These are phyloP conservation scores for Anthoceros angustus DNA, from an alignment of 225 moss, liverwort and hornwort genomes.

Conservation along the genomic window DNA sequence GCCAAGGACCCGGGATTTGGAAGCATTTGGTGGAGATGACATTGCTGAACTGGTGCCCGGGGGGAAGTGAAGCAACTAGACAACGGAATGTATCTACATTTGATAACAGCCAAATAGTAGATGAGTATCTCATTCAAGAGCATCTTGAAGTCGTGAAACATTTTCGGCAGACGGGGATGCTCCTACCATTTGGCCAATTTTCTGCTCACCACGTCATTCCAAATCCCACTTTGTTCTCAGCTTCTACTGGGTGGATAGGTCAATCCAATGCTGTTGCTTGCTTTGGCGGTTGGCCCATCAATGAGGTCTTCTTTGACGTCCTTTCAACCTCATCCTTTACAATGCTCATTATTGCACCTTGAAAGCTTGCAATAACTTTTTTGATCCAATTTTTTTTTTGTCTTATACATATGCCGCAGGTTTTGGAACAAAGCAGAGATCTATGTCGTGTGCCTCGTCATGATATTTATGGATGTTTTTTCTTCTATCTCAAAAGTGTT, in stretches of 20 bases:
- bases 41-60: background rate
- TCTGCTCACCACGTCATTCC: background rate
- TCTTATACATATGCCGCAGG: background rate
- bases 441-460: background rate
- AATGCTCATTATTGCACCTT: background rate
- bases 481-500: background rate
- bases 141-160: background rate
- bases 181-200: background rate
- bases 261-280: background rate
- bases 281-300: background rate
- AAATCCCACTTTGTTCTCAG: background rate
- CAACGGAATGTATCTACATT: background rate
- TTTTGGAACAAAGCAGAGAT: background rate
- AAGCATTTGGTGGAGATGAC: background rate
- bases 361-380: background rate
- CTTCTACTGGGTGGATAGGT: background rate
- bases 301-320: background rate
- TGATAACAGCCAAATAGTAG: background rate
- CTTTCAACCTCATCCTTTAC: background rate
- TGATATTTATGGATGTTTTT: background rate
- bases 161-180: background rate
- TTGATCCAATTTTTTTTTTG: background rate
- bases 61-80: background rate
- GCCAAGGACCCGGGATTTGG: background rate
- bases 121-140: background rate